Percentiles rank a stretch among this genome's conserved stretches.
Evolutionary conservation across 1,284 basidiomycete species (phyloP).

Genomic region (Crepidotus sp.): DNA sequence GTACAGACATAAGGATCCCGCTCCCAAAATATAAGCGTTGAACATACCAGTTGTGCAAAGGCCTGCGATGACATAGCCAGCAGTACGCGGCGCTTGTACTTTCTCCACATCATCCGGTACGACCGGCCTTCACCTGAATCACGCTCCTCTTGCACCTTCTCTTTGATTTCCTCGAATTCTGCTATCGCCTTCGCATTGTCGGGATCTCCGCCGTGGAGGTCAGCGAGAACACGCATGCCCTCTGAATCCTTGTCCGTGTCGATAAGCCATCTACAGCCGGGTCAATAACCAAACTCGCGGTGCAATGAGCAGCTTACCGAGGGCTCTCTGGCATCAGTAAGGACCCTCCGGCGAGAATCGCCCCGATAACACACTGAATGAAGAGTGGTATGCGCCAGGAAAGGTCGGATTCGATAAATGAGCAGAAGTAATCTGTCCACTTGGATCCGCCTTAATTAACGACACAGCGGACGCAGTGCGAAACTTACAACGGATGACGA

Average conservation of each 20-base stretch:
- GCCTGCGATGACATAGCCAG: constrained; percentile 97
- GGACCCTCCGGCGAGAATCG: constrained; percentile 75
- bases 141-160: constrained; percentile 77
- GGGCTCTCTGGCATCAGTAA: constrained; percentile 91
- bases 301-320: constrained; percentile 37
- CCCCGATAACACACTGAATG: constrained; percentile 85
- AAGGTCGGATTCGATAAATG: constrained; percentile 74
- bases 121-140: constrained; percentile 72
- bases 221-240: constrained; percentile 83
- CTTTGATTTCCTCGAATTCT: constrained; percentile 91
- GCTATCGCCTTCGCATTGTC: constrained; percentile 65
- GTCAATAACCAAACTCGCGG: constrained; percentile 9
- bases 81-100: constrained; percentile 83
- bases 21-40: background rate
- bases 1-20: constrained; percentile 11
- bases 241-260: constrained; percentile 82
- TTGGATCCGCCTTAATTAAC: constrained; percentile 25
- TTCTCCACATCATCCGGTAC: constrained; percentile 81
- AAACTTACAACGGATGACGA: constrained; percentile 81
- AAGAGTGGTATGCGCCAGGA: constrained; percentile 83
- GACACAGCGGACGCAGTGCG: background rate
- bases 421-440: constrained; percentile 96
- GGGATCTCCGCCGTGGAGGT: constrained; percentile 84
- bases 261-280: constrained; percentile 72
- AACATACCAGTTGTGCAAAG: constrained; percentile 83